Evolutionary conservation across 2,329 filamentous ascomycete genomes (phyloP).

Genomic region (Scorias spongiosa): DNA sequence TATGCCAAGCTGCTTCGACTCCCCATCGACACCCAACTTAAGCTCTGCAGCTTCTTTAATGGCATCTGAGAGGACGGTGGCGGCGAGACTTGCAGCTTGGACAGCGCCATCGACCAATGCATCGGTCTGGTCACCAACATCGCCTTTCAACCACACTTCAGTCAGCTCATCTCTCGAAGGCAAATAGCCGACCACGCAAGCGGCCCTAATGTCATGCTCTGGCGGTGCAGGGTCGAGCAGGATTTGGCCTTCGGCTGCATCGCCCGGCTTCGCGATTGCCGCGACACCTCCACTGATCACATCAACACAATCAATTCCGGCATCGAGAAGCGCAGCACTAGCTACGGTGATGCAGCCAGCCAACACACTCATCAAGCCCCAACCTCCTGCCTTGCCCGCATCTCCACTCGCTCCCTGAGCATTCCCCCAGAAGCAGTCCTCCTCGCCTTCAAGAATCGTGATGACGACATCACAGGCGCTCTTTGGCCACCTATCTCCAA

Average conservation of each 20-base stretch:
- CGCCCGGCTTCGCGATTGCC: constrained; percentile 45
- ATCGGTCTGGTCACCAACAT: constrained; percentile 34
- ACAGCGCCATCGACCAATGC: constrained; percentile 48
- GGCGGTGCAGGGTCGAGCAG: constrained; percentile 71
- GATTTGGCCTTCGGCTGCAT: constrained; percentile 25
- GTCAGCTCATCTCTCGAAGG: constrained; percentile 80
- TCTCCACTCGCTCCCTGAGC: constrained; percentile 11
- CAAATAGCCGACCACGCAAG: constrained; percentile 82
- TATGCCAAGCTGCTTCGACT: neutral
- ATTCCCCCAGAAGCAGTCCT: constrained; percentile 55
- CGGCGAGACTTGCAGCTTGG: constrained; percentile 43
- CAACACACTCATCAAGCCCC: constrained; percentile 83
- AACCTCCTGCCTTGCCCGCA: constrained; percentile 34
- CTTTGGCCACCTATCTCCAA: constrained; percentile 96
- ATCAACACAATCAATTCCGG: constrained; percentile 90
- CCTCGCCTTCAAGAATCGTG: constrained; percentile 84
- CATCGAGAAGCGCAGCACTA: constrained; percentile 82
- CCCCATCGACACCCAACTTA: neutral
- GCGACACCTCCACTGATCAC: constrained; percentile 80
- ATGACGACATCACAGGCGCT: constrained; percentile 91
- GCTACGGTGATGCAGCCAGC: constrained; percentile 87
- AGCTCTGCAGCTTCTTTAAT: constrained; percentile 40
- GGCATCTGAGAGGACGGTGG: constrained; percentile 46
- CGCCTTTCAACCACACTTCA: constrained; percentile 84
- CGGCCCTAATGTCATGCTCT: constrained; percentile 61